phyloP scores from a whole-genome alignment of 805 yeast genomes.

The Candida incommunis region DNA sequence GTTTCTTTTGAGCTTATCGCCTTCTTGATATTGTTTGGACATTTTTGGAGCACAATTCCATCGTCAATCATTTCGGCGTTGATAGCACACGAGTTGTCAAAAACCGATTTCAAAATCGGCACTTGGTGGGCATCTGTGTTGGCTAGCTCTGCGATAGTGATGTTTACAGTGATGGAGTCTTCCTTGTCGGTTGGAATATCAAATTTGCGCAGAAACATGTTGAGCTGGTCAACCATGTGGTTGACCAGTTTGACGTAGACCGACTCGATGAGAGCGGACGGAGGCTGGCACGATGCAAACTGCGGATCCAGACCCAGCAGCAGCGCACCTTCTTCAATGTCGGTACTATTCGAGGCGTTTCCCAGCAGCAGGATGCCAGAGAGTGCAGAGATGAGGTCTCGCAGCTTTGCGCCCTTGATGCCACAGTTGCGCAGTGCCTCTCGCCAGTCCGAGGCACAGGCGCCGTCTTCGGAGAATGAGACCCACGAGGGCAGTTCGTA shows the following conservation, averaged over 20 bases:
- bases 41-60: slow-evolving; percentile 20
- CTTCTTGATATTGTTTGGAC: slow-evolving; percentile 14
- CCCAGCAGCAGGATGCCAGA: slow-evolving; percentile 27
- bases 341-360: slow-evolving; percentile 17
- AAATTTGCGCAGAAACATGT: slow-evolving; percentile 19
- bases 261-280: slow-evolving; percentile 20
- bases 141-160: slow-evolving; percentile 23
- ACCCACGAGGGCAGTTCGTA: slow-evolving; percentile 23
- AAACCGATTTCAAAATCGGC: slow-evolving; percentile 16
- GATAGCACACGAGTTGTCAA: slow-evolving; percentile 23
- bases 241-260: slow-evolving; percentile 21
- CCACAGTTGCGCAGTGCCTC: slow-evolving; percentile 23
- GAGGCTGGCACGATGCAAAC: slow-evolving; percentile 13
- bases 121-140: slow-evolving; percentile 13
- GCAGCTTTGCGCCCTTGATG: slow-evolving; percentile 18
- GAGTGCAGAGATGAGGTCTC: slow-evolving; percentile 21
- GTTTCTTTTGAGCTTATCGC: slow-evolving; percentile 5
- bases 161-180: slow-evolving; percentile 20
- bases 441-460: slow-evolving; percentile 27
- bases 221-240: slow-evolving; percentile 20
- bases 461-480: slow-evolving; percentile 22
- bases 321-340: slow-evolving; percentile 27
- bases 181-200: slow-evolving; percentile 13
- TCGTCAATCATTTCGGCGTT: slow-evolving; percentile 24
- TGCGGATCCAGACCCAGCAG: slow-evolving; percentile 24